Base-by-base conservation (phyloP, 805 yeast species). In the Candida suzukii region DNA sequence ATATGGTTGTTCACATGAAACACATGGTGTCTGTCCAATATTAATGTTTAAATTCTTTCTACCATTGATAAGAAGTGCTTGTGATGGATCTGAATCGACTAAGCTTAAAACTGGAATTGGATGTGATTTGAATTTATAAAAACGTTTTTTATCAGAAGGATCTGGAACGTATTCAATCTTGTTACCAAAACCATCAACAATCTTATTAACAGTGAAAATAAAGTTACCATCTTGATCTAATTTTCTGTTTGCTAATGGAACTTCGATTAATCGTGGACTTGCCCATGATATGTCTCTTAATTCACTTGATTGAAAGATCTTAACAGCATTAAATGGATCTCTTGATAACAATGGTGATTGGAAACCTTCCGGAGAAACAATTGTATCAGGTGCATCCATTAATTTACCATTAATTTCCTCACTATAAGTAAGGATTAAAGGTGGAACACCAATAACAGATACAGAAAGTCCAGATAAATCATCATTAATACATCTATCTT, bases 381-480 rank as follows among this genome's bases (percentile, higher is more conserved):
- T 41, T 3, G 58, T 50, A 16, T 53, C 50, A 2, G 63, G 63
- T n/a, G 56, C 38, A 28, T 55, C 48, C 1, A 56, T 46, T 14
- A 60, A 41, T 18, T 46, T 50, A 0, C 65, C 66, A 42, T 62
- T 58, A 14, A 66, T 50, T 45, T 76, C 78, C 35, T 70, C 72
- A 29, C 63, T 63, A 53, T 81, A 82, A 33, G 68, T 65, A 28
- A 84, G 61, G 19, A 73, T 73, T 43, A 84, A 60, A 0, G 99
- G 98, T 1, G 91, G 81, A 2, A 88, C 84, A 40, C 98, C 97
- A 17, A 67, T 61, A 1, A 81, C 74, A 2, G 71, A 66, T 26
- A 91, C 68, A 19, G 67, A 55, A 38, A 70, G 46, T 13, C 58
- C 47, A 17, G 57, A 58, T 1, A 80, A 61, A 19, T 71, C 62